A percentile compares a stretch with the other conserved stretches of the same genome.
phyloP scores from a whole-genome alignment of 805 yeast genomes.

The Yamadazyma philogaea region DNA sequence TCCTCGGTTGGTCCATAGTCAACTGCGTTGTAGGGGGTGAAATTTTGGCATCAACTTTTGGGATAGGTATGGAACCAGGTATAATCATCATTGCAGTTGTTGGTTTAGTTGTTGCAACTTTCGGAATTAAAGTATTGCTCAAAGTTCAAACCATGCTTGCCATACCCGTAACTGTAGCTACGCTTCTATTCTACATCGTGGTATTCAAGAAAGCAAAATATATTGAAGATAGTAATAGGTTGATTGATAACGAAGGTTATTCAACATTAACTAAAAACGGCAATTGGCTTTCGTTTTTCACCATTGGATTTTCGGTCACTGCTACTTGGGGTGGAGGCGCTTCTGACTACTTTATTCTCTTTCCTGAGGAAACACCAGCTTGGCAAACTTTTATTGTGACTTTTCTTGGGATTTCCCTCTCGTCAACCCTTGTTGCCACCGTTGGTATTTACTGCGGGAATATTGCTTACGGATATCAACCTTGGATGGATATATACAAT shows the following conservation, averaged over 20 bases:
- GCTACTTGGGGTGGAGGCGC: conserved; percentile 38
- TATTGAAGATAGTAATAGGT: conserved; percentile 18
- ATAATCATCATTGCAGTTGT: conserved; percentile 27
- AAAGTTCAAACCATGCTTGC: conserved; percentile 28
- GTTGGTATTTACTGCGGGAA: conserved; percentile 29
- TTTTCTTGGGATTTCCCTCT: conserved; percentile 26
- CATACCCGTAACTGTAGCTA: conserved; percentile 28
- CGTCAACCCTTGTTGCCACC: conserved; percentile 34
- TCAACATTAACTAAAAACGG: conserved; percentile 22
- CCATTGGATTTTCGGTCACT: conserved; percentile 34
- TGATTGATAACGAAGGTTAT: conserved; percentile 18
- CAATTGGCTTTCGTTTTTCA: conserved; percentile 34
- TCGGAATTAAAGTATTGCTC: conserved; percentile 31
- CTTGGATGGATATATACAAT: conserved; percentile 31
- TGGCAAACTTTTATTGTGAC: conserved; percentile 27
- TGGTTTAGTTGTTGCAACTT: conserved; percentile 28
- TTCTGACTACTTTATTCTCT: conserved; percentile 31
- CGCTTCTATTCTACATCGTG: conserved; percentile 29
- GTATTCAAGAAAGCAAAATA: conserved; percentile 23
- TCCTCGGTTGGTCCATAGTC: conserved; percentile 38
- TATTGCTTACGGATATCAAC: conserved; percentile 30
- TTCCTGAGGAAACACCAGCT: conserved; percentile 28
- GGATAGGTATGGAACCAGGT: conserved; percentile 27
- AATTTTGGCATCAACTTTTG: conserved; percentile 26
- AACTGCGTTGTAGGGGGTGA: conserved; percentile 40